Base-by-base conservation (phyloP, 345 rosid genomes). In the Pistacia vera region DNA sequence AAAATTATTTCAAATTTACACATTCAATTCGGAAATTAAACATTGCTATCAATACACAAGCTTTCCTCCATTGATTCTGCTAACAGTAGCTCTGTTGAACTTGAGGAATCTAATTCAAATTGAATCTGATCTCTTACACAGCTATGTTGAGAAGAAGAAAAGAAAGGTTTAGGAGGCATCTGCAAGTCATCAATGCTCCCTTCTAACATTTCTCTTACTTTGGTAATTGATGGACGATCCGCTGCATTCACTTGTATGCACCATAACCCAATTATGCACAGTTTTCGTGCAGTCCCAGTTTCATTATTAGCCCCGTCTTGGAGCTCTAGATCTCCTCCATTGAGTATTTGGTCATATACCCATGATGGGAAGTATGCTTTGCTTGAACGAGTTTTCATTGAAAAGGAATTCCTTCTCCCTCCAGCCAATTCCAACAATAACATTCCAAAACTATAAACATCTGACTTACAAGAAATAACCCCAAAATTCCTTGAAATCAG, bases 81-180 rank as follows among this genome's bases (percentile, higher is more conserved):
- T 8, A 36, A 48, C n/a, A 35, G 3, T 2, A 17, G 38, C 13
- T 36, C 36, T 7, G 68, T 5, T 38, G 11, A 41, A 41, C 44
- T 5, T 41, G 44, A 8, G 9, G 48, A 64, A 36, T 38, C 22
- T 35, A 18, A 16, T 38, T 64, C 25, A 2, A 64, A 36, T 48
- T 36, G 7, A 41, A 41, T 41, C 44, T 41, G 5, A 41, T 41
- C 68, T 11, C 22, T 9, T 8, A 8, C 1, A 38, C 25, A 22
- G 49, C 11, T 9, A 20, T 49, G 8, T 22, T 83, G 73, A 20
- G 81, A 75, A 35, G 80, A 75, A 66, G 78, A 75, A 20, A 71
- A 77, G 66, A 79, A 57, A 16, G 85, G 74, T 62, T 58, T 81
- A n/a, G 80, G 75, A 68, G 88, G 86, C 79, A 77, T 59, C 57